phyloP scores from a whole-genome alignment of 2,329 filamentous ascomycete genomes.

The Calonectria pteridis region DNA sequence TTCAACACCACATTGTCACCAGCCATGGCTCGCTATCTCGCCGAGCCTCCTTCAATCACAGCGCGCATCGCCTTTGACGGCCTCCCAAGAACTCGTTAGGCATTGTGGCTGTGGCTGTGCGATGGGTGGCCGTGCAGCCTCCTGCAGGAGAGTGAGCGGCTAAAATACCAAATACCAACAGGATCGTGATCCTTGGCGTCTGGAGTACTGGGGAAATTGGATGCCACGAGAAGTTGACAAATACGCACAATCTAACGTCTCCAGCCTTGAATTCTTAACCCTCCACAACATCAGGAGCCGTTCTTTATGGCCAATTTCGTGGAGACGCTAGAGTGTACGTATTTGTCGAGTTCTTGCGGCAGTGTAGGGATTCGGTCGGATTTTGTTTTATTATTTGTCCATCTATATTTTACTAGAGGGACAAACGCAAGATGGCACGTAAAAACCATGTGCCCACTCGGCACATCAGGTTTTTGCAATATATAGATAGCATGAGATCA shows the following conservation, averaged over 20 bases:
- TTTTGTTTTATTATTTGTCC: background rate
- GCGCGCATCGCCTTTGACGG: conserved; percentile 4
- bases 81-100: background rate
- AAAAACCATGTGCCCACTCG: background rate
- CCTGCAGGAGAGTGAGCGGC: background rate
- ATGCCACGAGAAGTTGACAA: background rate
- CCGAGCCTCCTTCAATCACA: conserved; percentile 15
- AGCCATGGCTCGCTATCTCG: conserved; percentile 16
- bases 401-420: background rate
- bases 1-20: background rate
- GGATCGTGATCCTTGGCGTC: background rate
- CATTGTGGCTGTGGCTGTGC: background rate
- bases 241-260: background rate
- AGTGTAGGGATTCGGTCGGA: background rate
- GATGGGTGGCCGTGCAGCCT: background rate
- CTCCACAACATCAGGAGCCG: background rate
- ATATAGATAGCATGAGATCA: background rate
- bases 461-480: background rate
- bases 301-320: background rate
- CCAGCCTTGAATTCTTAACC: background rate
- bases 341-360: background rate
- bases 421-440: background rate
- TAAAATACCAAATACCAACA: background rate
- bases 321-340: background rate
- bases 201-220: background rate